Evolutionary conservation across 495 filamentous ascomycete genomes (phyloP).

Genomic region (Amphirosellinia nigrospora): DNA sequence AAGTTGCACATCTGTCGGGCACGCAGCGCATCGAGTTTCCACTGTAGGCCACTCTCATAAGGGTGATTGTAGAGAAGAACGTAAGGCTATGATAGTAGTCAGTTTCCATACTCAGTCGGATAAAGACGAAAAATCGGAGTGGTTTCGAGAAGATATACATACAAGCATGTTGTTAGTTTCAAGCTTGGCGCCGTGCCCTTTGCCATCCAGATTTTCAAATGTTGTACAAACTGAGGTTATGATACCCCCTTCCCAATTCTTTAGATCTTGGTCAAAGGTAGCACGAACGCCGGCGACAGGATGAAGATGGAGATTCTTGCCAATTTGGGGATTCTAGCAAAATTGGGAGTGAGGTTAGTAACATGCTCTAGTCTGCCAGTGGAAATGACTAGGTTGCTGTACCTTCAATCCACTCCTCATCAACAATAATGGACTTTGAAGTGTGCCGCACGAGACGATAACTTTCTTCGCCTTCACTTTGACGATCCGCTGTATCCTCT

Average conservation of each 20-base stretch:
- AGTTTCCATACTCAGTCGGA: background rate
- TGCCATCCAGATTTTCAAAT: slow-evolving; percentile 81
- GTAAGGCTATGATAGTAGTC: slow-evolving; percentile 34
- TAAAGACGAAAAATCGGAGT: slow-evolving; percentile 13
- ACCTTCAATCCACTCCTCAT: slow-evolving; percentile 71
- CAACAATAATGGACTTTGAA: slow-evolving; percentile 78
- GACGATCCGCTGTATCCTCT: slow-evolving; percentile 60
- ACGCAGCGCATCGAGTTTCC: slow-evolving; percentile 67
- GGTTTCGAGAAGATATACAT: background rate
- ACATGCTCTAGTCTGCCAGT: background rate
- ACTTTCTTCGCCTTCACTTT: slow-evolving; percentile 83
- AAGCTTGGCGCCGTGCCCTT: slow-evolving; percentile 84
- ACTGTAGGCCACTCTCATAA: slow-evolving; percentile 69
- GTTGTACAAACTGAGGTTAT: slow-evolving; percentile 78
- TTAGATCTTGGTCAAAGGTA: slow-evolving; percentile 67
- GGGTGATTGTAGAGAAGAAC: slow-evolving; percentile 60
- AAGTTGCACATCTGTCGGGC: slow-evolving; percentile 68
- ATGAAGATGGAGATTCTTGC: slow-evolving; percentile 83
- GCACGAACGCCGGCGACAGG: slow-evolving; percentile 68
- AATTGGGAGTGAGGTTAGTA: background rate
- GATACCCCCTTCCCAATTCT: slow-evolving; percentile 79
- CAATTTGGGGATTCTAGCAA: slow-evolving; percentile 77
- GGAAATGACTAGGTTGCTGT: background rate
- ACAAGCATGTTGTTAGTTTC: slow-evolving; percentile 71
- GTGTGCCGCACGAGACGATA: slow-evolving; percentile 72